These are phyloP conservation scores for Hericium erinaceus DNA, from an alignment of 768 basidiomycete species.

Conservation along the genomic window DNA sequence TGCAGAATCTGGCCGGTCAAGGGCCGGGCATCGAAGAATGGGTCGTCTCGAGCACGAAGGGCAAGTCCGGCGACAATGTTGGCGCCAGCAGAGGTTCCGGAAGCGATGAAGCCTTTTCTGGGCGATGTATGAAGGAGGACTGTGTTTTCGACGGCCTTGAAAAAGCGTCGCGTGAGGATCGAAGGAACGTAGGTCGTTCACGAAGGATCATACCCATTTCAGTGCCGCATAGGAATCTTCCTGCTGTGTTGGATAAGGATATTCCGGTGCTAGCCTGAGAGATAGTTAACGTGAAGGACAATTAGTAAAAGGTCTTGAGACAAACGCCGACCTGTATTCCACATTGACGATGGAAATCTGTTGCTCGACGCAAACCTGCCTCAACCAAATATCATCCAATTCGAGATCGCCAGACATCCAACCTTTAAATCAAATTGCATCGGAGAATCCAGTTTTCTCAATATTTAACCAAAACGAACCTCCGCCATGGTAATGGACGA, in stretches of 20 bases:
- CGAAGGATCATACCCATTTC: neutral
- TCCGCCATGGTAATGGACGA: neutral
- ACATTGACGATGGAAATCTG: neutral
- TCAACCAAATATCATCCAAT: neutral
- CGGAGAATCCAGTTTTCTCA: neutral
- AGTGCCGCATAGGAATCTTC: slow-evolving; percentile 1
- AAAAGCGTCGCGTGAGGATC: neutral
- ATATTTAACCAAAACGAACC: neutral
- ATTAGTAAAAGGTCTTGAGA: neutral
- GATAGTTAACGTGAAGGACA: neutral
- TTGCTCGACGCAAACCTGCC: neutral
- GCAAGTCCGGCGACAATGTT: neutral
- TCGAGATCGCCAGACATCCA: neutral
- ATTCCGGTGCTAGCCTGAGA: neutral
- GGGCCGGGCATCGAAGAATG: neutral
- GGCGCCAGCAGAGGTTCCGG: neutral
- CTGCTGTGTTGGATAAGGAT: neutral
- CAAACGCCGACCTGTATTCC: neutral
- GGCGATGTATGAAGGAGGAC: neutral
- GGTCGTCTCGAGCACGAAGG: neutral
- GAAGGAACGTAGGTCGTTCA: neutral
- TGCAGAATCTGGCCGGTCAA: neutral
- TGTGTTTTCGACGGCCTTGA: neutral
- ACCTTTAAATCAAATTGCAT: too few relatives aligned
- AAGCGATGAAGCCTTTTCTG: neutral